Base-by-base conservation (phyloP, 169 alveolate species). In the Sarcocystis neurona region DNA sequence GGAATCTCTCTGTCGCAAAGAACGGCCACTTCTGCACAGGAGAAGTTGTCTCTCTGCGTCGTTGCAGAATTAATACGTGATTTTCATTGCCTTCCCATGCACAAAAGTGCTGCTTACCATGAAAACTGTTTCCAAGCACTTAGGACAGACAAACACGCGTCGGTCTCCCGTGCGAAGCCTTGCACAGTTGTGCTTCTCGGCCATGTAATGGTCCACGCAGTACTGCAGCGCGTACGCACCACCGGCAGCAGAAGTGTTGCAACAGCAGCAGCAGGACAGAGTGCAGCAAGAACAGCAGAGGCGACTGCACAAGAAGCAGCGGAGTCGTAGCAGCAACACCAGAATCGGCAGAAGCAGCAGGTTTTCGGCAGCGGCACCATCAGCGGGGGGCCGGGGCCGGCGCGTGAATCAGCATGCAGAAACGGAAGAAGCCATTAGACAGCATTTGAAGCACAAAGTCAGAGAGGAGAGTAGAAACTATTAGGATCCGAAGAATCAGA, bases 141-240 rank as follows among this genome's bases (percentile, higher is more conserved):
- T 56, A 0, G 87, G 91, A 39, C 91, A 87, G 20, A 87, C 75
- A 74, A 58, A 87, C 56, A 87, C 91, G 18, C 91, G 87, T 27
- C 91, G 80, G 50, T 87, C 87, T 23, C 91, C 86, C 2, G 80
- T 44, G 39, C 50, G 68, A 4, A 74, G 53, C 50, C 56, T 46
- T 20, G 87, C 82, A 56, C 91, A 87, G 15, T 84, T 74, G 82
- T 87, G 91, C 41, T 30, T 37, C 68, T 87, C 91, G 27, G 91
- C 87, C 2, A 77, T 53, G 58, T 75, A 87, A 27, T 87, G 91
- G 1, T 87, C 91, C 10, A 87, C 58, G 41, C 91, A 87, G 60
- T 56, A 87, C 91, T 87, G 91, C 32, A 8, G 32, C 27, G 46
- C n/a, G 44, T 10, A 53, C 63, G 63, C 20, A 12, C 63, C 10